phyloP scores from a whole-genome alignment of 176 grass and related monocot species.

The Juncus effusus region DNA sequence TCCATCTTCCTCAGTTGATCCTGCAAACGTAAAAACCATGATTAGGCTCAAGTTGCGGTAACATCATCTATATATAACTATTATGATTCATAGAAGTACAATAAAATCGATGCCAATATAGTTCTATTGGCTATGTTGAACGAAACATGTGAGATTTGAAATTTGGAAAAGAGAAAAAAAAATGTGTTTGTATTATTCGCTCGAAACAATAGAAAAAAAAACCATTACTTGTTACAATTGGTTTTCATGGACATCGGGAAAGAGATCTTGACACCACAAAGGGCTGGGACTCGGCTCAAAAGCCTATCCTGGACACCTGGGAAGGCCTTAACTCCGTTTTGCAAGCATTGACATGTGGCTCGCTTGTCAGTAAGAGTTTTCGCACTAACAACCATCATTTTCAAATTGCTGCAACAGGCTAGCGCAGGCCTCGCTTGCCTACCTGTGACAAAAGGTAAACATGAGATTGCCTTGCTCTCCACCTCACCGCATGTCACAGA shows the following conservation, averaged over 20 bases:
- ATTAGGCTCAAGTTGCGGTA: background rate
- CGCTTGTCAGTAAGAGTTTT: conserved; percentile 29
- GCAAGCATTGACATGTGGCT: conserved; percentile 31
- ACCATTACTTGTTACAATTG: conserved; percentile 21
- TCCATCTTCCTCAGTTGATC: conserved; percentile 18
- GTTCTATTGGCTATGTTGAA: too few species aligned
- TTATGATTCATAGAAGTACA: too few species aligned
- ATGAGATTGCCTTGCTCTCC: conserved; percentile 16
- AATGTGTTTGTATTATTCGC: too few species aligned
- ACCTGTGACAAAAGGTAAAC: conserved; percentile 24
- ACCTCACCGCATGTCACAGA: conserved; percentile 16
- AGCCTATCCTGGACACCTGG: conserved; percentile 20
- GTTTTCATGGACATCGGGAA: conserved; percentile 34
- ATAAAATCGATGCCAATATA: too few species aligned
- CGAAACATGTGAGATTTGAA: too few species aligned
- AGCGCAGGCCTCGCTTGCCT: conserved; percentile 13
- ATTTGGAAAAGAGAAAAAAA: too few species aligned
- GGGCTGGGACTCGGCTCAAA: conserved; percentile 18
- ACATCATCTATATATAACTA: too few species aligned
- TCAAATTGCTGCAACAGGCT: conserved; percentile 24
- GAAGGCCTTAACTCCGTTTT: conserved; percentile 20
- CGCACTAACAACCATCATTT: conserved; percentile 23
- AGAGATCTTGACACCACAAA: conserved; percentile 27
- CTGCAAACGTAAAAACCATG: conserved; percentile 15
- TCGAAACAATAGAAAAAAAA: background rate